Base-by-base conservation (phyloP, 2,329 filamentous ascomycete species). In the Albophoma yamanashiensis region DNA sequence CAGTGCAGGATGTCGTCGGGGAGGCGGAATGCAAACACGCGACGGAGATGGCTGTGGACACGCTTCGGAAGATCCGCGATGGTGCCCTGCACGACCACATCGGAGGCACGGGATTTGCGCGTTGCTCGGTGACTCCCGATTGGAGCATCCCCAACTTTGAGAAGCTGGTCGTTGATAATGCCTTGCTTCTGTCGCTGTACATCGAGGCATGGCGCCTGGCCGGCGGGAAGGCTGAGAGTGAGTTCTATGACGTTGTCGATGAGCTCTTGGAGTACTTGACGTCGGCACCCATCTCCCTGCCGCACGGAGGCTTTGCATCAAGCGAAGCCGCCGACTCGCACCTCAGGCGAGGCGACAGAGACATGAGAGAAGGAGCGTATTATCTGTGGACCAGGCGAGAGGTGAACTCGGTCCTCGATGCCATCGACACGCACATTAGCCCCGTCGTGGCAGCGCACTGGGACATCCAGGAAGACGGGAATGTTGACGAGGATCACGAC, bases 71-170 rank as follows among this genome's bases (percentile, higher is more conserved):
- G 61, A 94, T 97, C 17, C 75, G 78, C 2, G 76, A 81, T 57
- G 78, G 82, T 57, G 81, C 79, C 5, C 67, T 86, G 62, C 75
- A 79, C 58, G 83, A 86, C 61, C 83, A 85, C 60, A 70, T 85
- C 11, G 80, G 81, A 1, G 77, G 76, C 1, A 69, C 70, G 8
- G 83, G 83, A 4, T 85, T 85, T 65, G 76, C 80, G 42, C 84
- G 93, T 58, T 97, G 96, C 71, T 96, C 91, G 17, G 89, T 96
- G 9, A 97, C 93, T 0, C 79, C 86, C 17, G 90, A 97, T 74
- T 99, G 94, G 94, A 90, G 89, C 63, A 78, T 97, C 55, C 94
- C 94, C 14, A 92, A 96, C 71, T 99, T 97, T 67, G 94, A 99
- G 76, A 97, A 97, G 78, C 92, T 97, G 82, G 83, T 97, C 12